Evolutionary conservation across 805 yeast genomes (phyloP).

Genomic region (Wickerhamiella dianesei): DNA sequence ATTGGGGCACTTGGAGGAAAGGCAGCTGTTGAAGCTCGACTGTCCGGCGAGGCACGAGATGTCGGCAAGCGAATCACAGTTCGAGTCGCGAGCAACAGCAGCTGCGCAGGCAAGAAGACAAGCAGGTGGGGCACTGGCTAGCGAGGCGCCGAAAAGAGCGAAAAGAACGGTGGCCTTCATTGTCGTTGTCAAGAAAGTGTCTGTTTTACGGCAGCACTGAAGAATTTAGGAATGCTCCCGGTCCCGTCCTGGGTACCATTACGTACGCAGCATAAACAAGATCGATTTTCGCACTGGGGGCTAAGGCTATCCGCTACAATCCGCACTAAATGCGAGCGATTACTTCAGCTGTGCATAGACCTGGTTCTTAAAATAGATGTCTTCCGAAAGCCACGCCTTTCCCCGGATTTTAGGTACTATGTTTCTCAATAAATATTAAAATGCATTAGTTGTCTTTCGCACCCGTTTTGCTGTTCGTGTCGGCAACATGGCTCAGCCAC

Average conservation of each 20-base stretch:
- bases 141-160: constrained; percentile 31
- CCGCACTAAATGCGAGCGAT: neutral
- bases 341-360: no score
- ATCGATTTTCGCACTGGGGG: no score
- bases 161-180: constrained; percentile 27
- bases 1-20: constrained; percentile 55
- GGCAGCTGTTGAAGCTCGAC: constrained; percentile 43
- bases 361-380: no score
- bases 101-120: constrained; percentile 83
- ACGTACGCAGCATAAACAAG: neutral
- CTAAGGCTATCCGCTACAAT: no score
- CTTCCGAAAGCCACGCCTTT: no score
- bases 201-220: neutral
- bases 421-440: no score
- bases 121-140: constrained; percentile 70
- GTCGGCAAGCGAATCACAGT: constrained; percentile 39
- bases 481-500: constrained; percentile 9
- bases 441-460: neutral
- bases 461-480: constrained; percentile 3
- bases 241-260: no score
- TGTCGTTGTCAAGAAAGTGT: constrained; percentile 2
- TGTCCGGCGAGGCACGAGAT: constrained; percentile 52
- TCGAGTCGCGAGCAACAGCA: constrained; percentile 33
- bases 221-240: neutral
- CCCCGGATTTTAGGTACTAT: no score